Conservation (phyloP, 768 basidiomycete species). For the Podaxis carcinomalis region DNA sequence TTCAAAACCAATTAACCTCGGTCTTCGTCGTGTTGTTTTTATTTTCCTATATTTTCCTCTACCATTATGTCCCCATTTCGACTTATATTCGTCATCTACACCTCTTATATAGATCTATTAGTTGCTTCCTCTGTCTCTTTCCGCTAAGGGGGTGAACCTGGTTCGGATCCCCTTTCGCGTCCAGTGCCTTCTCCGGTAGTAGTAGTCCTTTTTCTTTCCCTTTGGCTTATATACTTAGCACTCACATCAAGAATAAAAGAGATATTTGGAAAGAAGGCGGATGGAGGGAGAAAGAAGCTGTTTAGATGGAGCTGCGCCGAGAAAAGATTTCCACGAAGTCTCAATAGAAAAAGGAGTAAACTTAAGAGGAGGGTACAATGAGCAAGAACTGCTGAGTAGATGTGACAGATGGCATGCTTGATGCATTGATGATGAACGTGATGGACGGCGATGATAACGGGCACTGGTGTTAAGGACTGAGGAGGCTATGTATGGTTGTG, state of each 20-base stretch:
- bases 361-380: background rate
- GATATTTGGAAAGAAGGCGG: background rate
- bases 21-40: conserved; percentile 2
- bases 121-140: background rate
- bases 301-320: background rate
- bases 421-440: background rate
- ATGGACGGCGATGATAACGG: background rate
- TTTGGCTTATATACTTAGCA: conserved; percentile 3
- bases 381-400: background rate
- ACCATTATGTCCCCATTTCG: conserved; percentile 3
- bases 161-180: background rate
- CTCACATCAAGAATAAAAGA: background rate
- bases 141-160: background rate
- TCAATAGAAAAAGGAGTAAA: background rate
- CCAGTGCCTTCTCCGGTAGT: background rate
- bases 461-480: background rate
- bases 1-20: background rate
- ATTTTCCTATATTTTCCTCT: conserved; percentile 2
- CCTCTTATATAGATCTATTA: conserved; percentile 2
- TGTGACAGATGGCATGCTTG: background rate
- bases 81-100: background rate
- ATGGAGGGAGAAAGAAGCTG: background rate
- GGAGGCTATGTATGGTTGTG: background rate
- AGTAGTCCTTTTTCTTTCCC: background rate
- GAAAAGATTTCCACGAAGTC: background rate